A percentile compares a stretch with the other conserved stretches of the same genome.
Evolutionary conservation across 2,329 filamentous ascomycete genomes (phyloP).

Genomic region (Pseudopithomyces chartarum): DNA sequence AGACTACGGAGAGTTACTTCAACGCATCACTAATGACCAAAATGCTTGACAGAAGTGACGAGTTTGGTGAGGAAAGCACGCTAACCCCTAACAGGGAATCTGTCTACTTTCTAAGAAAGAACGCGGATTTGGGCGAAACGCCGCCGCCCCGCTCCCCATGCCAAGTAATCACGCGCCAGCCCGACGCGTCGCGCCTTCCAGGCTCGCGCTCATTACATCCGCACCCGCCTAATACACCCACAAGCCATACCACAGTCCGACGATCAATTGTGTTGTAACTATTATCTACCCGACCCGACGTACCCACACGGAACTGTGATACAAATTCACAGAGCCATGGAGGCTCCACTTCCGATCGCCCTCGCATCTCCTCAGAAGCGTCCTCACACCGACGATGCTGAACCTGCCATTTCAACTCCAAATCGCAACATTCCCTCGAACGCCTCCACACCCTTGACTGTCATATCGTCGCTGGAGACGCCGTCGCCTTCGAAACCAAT

Average conservation of each 20-base stretch:
- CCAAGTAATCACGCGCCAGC: slow-evolving; percentile 26
- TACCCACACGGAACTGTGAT: neutral
- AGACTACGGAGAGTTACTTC: too few species aligned
- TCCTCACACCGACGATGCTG: slow-evolving; percentile 35
- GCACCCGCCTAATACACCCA: slow-evolving; percentile 7
- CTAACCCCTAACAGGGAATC: slow-evolving; percentile 23
- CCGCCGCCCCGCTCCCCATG: neutral
- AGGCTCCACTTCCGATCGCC: slow-evolving; percentile 25
- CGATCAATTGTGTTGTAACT: slow-evolving; percentile 1
- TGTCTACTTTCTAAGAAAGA: neutral
- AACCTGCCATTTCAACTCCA: slow-evolving; percentile 33
- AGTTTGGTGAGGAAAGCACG: slow-evolving; percentile 5
- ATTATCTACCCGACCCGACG: neutral
- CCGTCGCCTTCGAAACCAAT: slow-evolving; percentile 33
- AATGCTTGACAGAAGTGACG: neutral
- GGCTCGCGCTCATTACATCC: slow-evolving; percentile 27
- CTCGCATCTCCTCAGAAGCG: slow-evolving; percentile 38
- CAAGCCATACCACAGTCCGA: neutral
- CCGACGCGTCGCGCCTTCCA: slow-evolving; percentile 32
- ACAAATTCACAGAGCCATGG: slow-evolving; percentile 26
- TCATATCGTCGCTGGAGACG: slow-evolving; percentile 37
- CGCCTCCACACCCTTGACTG: slow-evolving; percentile 37
- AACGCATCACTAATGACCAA: neutral
- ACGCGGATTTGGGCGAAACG: slow-evolving; percentile 1
- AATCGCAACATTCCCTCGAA: slow-evolving; percentile 30